A percentile compares a stretch with the other conserved stretches of the same genome.
phyloP scores from a whole-genome alignment of 306 rosid species.

The Elaeagnus macrophylla region DNA sequence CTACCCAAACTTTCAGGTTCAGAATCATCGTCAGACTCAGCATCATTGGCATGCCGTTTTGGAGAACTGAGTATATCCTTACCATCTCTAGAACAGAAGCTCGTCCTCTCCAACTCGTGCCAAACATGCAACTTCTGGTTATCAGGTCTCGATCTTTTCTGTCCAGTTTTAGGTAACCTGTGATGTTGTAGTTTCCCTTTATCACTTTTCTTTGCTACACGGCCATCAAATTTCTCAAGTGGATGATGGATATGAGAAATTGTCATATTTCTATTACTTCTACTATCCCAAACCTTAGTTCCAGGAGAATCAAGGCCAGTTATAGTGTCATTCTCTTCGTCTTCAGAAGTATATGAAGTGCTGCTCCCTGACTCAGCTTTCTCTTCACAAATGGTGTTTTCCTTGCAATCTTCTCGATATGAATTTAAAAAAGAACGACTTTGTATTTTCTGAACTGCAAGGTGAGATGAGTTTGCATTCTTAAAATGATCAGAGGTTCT shows the following conservation, averaged over 20 bases:
- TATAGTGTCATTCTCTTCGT: constrained; percentile 49
- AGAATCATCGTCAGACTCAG: constrained; percentile 68
- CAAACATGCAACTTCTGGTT: constrained; percentile 43
- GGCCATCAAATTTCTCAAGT: constrained; percentile 63
- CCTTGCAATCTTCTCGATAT: constrained; percentile 37
- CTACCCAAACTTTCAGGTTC: constrained; percentile 58
- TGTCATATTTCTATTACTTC: constrained; percentile 59
- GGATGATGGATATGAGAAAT: constrained; percentile 88
- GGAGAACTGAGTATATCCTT: constrained; percentile 69
- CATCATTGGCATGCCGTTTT: constrained; percentile 37
- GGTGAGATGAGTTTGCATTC: constrained; percentile 24
- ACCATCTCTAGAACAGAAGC: constrained; percentile 92
- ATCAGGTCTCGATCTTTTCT: constrained; percentile 54
- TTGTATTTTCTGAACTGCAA: constrained; percentile 27
- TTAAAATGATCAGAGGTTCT: constrained; percentile 25
- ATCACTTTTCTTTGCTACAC: constrained; percentile 38
- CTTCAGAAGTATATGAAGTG: constrained; percentile 78
- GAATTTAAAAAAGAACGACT: constrained; percentile 27
- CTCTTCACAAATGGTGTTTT: constrained; percentile 28
- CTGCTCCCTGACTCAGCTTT: constrained; percentile 51
- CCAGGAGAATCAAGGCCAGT: constrained; percentile 94
- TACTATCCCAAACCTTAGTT: constrained; percentile 96
- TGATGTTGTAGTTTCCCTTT: constrained; percentile 45
- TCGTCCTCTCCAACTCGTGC: constrained; percentile 95
- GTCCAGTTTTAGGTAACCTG: constrained; percentile 37